A percentile compares a stretch with the other conserved stretches of the same genome.
These are phyloP conservation scores for Lactarius pseudohatsudake DNA, from an alignment of 768 basidiomycete genomes.

Conservation along the genomic window DNA sequence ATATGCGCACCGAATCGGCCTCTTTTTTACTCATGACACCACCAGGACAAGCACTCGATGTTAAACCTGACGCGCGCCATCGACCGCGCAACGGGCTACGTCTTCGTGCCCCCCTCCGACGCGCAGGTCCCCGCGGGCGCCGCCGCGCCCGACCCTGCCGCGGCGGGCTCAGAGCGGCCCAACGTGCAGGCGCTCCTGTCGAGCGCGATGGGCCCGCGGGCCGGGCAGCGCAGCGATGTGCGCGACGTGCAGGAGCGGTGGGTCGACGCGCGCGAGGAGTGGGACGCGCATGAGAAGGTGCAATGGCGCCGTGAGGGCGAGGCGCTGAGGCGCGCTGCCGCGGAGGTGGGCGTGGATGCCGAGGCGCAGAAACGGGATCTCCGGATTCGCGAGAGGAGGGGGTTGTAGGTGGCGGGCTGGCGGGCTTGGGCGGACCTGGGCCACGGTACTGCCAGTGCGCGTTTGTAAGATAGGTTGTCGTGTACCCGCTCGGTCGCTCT, in stretches of 20 bases:
- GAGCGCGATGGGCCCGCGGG: conserved; percentile 56
- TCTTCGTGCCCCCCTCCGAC: conserved; percentile 66
- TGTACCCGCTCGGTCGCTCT: too few relatives aligned
- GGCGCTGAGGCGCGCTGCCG: conserved; percentile 42
- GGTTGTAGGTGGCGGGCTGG: background rate
- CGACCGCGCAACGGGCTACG: conserved; percentile 90
- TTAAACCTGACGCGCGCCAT: conserved; percentile 77
- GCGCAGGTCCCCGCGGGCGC: conserved; percentile 37
- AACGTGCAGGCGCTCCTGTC: conserved; percentile 71
- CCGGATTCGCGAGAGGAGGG: conserved; percentile 25
- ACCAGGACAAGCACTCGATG: conserved; percentile 93
- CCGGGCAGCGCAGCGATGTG: conserved; percentile 52
- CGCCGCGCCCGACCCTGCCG: conserved; percentile 36
- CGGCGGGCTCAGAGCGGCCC: conserved; percentile 47
- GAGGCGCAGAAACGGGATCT: conserved; percentile 30
- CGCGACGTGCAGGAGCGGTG: conserved; percentile 90
- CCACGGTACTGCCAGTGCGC: too few relatives aligned
- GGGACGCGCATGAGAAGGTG: conserved; percentile 75
- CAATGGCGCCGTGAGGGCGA: conserved; percentile 80
- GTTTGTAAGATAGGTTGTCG: too few relatives aligned
- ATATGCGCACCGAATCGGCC: background rate
- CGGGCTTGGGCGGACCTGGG: too few relatives aligned
- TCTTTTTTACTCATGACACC: too few relatives aligned
- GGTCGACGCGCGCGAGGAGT: conserved; percentile 82
- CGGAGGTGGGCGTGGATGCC: conserved; percentile 31